A percentile compares a stretch with the other conserved stretches of the same genome.
These are phyloP conservation scores for Prunus mume DNA, from an alignment of 306 rosid genomes.

Conservation along the genomic window DNA sequence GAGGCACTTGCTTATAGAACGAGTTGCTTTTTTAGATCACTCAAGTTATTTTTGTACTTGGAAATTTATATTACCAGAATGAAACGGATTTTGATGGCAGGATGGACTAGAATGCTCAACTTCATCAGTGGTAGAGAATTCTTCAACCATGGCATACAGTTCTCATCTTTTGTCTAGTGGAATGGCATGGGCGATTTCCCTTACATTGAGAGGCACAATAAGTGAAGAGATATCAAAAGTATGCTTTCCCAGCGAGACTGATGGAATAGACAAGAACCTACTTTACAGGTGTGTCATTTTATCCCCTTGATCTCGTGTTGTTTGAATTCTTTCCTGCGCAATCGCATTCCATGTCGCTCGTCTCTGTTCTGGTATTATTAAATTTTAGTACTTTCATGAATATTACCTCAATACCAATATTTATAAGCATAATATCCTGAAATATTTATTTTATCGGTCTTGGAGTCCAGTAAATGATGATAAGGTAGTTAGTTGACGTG, in stretches of 20 bases:
- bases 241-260: conserved; percentile 42
- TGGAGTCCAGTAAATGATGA: not conserved
- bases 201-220: conserved; percentile 54
- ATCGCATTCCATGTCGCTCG: not conserved
- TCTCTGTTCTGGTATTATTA: not conserved
- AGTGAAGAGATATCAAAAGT: conserved; percentile 62
- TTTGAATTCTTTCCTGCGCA: not conserved
- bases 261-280: conserved; percentile 46
- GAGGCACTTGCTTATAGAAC: not conserved
- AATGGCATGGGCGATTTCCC: conserved; percentile 83
- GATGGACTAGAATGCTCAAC: conserved; percentile 42
- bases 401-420: not conserved
- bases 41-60: not conserved
- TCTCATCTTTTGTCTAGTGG: conserved; percentile 56
- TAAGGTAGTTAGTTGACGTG: not conserved
- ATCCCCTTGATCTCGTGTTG: conserved; percentile 6
- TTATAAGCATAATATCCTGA: not conserved
- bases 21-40: not conserved
- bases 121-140: conserved; percentile 46
- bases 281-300: conserved; percentile 68
- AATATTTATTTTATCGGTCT: not conserved
- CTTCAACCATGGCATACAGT: conserved; percentile 31
- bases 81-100: conserved; percentile 35
- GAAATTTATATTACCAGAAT: conserved; percentile 26
- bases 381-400: not conserved